Base-by-base conservation (phyloP, 106 monocot genomes). In the Phalaenopsis equestris region DNA sequence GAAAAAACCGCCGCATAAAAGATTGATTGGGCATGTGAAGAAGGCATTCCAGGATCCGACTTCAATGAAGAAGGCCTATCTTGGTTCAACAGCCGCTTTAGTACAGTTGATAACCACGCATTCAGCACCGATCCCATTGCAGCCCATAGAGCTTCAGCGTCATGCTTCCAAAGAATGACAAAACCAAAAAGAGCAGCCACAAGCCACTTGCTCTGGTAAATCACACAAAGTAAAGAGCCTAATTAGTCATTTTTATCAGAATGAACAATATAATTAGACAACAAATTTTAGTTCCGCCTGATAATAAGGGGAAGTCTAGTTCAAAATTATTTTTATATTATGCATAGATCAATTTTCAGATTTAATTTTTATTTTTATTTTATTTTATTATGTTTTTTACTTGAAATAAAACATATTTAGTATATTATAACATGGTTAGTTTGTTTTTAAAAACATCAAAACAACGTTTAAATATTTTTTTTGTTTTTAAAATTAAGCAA, bases 11-110 rank as follows among this genome's bases (percentile, higher is more conserved):
- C 78, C 19, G 72, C 70, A 88, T 90, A 94, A 76, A 94, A 94
- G 61, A 97, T 86, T 80, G 94, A 94, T 72, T 97, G 97, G 24
- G 97, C 90, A 88, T 97, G 97, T 37, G 97, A 90, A 8, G 97
- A 97, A 48, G 97, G 97, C 97, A 97, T 97, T 81, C 97, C 94
- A 76, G 97, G 97, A 79, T 88, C 97, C 68, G 97, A 87, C 84
- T 86, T 88, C 87, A 97, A 84, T 68, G 83, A 81, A 78, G 87
- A 81, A 15, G 97, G 97, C 74, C 97, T 90, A 79, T 87, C 64
- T 81, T 94, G 97, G 82, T 97, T 94, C 36, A 97, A 56, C 72
- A 97, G 83, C 84, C 56, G 74, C 56, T 97, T 97, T 70, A 97
- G 75, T 42, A 68, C 79, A 42, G 79, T 23, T 57, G 94, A 92